A percentile compares a stretch with the other conserved stretches of the same genome.
Evolutionary conservation across 2,329 filamentous ascomycete species (phyloP).

Genomic region (Penicillium sp.): DNA sequence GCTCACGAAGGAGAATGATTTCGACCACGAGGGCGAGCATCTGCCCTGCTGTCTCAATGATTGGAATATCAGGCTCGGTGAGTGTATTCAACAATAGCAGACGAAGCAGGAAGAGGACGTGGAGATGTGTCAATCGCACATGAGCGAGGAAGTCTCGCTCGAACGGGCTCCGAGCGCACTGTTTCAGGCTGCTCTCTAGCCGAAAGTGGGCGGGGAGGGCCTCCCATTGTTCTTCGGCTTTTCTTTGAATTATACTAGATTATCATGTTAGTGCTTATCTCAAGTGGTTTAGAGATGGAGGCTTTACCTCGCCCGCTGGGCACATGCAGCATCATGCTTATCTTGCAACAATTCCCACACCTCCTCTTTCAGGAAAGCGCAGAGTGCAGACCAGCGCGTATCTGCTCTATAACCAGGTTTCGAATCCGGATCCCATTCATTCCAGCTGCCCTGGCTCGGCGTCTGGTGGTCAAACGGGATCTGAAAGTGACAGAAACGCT

Average conservation of each 20-base stretch:
- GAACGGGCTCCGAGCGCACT: constrained; percentile 21
- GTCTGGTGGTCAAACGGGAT: constrained; percentile 20
- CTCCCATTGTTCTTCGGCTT: constrained; percentile 23
- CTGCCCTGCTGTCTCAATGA: constrained; percentile 27
- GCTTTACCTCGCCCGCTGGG: constrained; percentile 15
- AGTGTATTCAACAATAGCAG: constrained; percentile 24
- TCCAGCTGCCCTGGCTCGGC: neutral
- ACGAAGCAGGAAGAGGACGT: constrained; percentile 27
- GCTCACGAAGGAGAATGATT: constrained; percentile 27
- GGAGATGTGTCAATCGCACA: constrained; percentile 27
- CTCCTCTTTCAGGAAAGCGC: constrained; percentile 28
- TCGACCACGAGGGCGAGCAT: constrained; percentile 30
- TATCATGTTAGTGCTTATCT: constrained; percentile 10
- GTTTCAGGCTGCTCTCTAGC: constrained; percentile 21
- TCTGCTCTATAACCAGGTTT: constrained; percentile 25
- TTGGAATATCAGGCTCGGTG: constrained; percentile 24
- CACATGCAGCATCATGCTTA: constrained; percentile 21
- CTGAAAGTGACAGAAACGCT: constrained; percentile 42
- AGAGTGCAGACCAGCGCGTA: constrained; percentile 29
- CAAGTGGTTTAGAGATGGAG: neutral
- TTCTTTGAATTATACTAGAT: constrained; percentile 19
- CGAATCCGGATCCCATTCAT: constrained; percentile 17
- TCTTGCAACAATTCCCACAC: constrained; percentile 28
- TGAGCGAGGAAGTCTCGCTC: constrained; percentile 27
- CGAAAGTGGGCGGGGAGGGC: constrained; percentile 23